A percentile compares a stretch with the other conserved stretches of the same genome.
Conservation (phyloP, 169 alveolate genomes). For the Eimeria tenella region DNA sequence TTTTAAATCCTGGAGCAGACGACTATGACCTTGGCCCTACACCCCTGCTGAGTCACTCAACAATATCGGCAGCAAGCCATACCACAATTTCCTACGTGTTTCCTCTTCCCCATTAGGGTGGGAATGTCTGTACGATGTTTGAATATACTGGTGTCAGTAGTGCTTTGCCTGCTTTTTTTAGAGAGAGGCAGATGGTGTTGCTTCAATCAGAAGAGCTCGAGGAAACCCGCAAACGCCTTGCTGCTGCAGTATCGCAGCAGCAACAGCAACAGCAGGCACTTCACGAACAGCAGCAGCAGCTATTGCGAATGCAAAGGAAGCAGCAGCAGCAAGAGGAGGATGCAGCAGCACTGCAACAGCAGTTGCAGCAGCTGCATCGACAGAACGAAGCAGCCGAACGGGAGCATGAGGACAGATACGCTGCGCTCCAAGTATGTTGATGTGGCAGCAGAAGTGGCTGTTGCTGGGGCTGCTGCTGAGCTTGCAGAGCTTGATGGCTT, state of each 20-base stretch:
- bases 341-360: conserved; percentile 16
- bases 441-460: neutral
- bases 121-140: no score
- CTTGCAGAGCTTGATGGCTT: no score
- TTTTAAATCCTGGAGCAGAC: neutral
- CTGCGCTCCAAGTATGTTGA: conserved; percentile 20
- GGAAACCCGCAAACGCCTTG: conserved; percentile 48
- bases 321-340: conserved; percentile 58
- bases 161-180: neutral
- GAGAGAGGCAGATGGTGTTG: conserved; percentile 59
- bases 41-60: no score
- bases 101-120: neutral
- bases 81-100: neutral
- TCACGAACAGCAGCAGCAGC: conserved; percentile 59
- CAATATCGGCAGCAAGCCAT: neutral
- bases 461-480: neutral
- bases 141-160: no score
- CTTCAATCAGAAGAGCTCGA: conserved; percentile 50
- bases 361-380: conserved; percentile 37
- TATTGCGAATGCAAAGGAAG: conserved; percentile 29
- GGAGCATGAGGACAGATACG: conserved; percentile 45
- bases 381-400: conserved; percentile 46
- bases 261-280: conserved; percentile 50
- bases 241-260: conserved; percentile 29
- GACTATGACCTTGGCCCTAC: no score